Evolutionary conservation across 2,329 filamentous ascomycete genomes (phyloP).

Genomic region (Hymenoscyphus fraxineus): DNA sequence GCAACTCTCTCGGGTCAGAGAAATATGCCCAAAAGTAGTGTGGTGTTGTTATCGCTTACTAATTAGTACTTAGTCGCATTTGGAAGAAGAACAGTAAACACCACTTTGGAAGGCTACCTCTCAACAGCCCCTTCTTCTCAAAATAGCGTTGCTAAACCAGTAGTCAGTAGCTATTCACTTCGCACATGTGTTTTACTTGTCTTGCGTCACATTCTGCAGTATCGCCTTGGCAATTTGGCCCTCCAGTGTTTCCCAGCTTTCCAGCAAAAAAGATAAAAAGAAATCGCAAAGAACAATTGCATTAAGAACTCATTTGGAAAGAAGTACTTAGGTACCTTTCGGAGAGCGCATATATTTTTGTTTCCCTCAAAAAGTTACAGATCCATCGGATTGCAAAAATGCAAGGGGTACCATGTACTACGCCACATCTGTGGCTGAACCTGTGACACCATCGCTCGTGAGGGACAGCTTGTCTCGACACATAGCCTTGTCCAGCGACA

Average conservation of each 20-base stretch:
- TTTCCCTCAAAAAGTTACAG: background rate
- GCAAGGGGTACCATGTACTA: too few species aligned
- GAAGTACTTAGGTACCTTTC: background rate
- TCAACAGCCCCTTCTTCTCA: too few species aligned
- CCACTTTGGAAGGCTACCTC: too few species aligned
- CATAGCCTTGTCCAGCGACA: background rate
- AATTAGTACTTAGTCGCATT: too few species aligned
- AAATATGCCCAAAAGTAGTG: too few species aligned
- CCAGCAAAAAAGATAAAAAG: too few species aligned
- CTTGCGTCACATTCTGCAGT: background rate
- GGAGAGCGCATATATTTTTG: background rate
- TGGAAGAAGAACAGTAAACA: too few species aligned
- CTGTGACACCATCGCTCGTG: background rate
- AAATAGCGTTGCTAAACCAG: too few species aligned
- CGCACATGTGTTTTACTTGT: background rate
- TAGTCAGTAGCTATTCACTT: background rate
- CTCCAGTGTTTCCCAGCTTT: too few species aligned
- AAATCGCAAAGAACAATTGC: background rate
- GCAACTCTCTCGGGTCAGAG: too few species aligned
- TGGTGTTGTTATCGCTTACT: too few species aligned
- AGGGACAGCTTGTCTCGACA: conserved; percentile 2
- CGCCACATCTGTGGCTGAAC: background rate
- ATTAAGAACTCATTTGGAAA: background rate
- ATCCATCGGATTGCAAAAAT: background rate
- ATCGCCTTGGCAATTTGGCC: background rate